These are phyloP conservation scores for Ramaria sp. DNA, from an alignment of 768 basidiomycete genomes.

Conservation along the genomic window DNA sequence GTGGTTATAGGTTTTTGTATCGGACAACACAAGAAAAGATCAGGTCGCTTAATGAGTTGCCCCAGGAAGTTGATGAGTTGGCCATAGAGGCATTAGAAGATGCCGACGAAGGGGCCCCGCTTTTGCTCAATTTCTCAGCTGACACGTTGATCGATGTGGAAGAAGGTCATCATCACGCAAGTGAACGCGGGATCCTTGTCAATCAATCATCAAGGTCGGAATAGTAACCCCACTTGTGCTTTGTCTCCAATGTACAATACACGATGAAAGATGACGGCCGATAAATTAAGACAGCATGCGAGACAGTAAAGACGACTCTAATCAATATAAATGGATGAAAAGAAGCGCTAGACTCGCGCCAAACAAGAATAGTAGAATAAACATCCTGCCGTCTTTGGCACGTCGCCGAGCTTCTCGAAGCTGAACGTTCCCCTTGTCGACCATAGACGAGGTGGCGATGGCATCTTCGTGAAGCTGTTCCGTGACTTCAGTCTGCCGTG, in stretches of 20 bases:
- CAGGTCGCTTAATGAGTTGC: constrained; percentile 36
- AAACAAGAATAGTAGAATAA: constrained; percentile 83
- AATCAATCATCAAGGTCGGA: background rate
- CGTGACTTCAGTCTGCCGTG: constrained; percentile 82
- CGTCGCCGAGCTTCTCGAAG: constrained; percentile 82
- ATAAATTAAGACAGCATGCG: background rate
- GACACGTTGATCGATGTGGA: constrained; percentile 27
- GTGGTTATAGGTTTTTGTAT: constrained; percentile 49
- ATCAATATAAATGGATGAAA: constrained; percentile 85
- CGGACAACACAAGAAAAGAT: constrained; percentile 53
- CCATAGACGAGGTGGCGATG: constrained; percentile 71
- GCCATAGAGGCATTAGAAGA: constrained; percentile 53
- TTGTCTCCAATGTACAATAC: background rate
- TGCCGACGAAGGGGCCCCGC: constrained; percentile 48
- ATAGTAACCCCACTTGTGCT: background rate
- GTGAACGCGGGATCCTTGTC: background rate
- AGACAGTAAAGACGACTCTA: background rate
- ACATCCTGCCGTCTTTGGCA: constrained; percentile 79
- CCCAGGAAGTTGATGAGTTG: constrained; percentile 39
- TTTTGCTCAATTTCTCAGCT: constrained; percentile 27
- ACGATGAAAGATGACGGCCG: background rate
- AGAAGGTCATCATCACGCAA: background rate
- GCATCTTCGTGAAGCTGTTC: constrained; percentile 95
- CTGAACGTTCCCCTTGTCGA: constrained; percentile 86
- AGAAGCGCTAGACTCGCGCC: constrained; percentile 86